A percentile compares a stretch with the other conserved stretches of the same genome.
Conservation (phyloP, 2,329 filamentous ascomycete species). For the Ceratocystis lukuohia region DNA sequence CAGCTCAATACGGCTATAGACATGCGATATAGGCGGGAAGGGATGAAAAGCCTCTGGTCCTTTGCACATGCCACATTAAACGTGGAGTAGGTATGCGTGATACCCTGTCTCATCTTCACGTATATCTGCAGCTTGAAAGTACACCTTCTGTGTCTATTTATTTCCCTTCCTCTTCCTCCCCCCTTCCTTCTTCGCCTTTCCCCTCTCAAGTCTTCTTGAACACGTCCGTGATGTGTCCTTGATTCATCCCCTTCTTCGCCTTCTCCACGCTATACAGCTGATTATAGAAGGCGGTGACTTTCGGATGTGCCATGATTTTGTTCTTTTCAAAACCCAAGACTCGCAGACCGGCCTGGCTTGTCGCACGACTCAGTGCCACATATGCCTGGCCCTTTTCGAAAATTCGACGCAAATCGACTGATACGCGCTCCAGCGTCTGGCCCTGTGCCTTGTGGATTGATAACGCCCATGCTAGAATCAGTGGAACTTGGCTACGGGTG, state of each 20-base stretch:
- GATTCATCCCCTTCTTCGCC: slow-evolving; percentile 24
- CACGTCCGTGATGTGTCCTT: slow-evolving; percentile 14
- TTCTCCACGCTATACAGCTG: slow-evolving; percentile 63
- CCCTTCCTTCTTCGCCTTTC: not conserved
- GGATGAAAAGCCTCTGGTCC: too few relatives aligned
- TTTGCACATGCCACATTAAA: too few relatives aligned
- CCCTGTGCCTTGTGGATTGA: slow-evolving; percentile 98
- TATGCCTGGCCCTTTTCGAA: slow-evolving; percentile 98
- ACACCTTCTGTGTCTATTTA: not conserved
- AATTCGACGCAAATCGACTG: slow-evolving; percentile 79
- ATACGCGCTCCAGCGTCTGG: slow-evolving; percentile 84
- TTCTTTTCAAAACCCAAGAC: slow-evolving; percentile 76
- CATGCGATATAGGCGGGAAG: too few relatives aligned
- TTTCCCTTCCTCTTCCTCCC: not conserved
- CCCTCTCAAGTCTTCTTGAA: slow-evolving; percentile 9
- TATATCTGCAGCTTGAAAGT: too few relatives aligned
- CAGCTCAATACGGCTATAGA: too few relatives aligned
- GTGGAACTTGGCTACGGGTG: slow-evolving; percentile 64
- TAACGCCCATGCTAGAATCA: slow-evolving; percentile 92
- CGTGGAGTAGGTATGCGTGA: too few relatives aligned
- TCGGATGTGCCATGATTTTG: slow-evolving; percentile 89
- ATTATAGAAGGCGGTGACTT: slow-evolving; percentile 73
- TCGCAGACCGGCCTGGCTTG: slow-evolving; percentile 72
- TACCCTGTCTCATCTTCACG: too few relatives aligned
- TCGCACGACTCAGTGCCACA: slow-evolving; percentile 87